phyloP scores from a whole-genome alignment of 2,329 filamentous ascomycete species.

The Tolypocladium ovalisporum region DNA sequence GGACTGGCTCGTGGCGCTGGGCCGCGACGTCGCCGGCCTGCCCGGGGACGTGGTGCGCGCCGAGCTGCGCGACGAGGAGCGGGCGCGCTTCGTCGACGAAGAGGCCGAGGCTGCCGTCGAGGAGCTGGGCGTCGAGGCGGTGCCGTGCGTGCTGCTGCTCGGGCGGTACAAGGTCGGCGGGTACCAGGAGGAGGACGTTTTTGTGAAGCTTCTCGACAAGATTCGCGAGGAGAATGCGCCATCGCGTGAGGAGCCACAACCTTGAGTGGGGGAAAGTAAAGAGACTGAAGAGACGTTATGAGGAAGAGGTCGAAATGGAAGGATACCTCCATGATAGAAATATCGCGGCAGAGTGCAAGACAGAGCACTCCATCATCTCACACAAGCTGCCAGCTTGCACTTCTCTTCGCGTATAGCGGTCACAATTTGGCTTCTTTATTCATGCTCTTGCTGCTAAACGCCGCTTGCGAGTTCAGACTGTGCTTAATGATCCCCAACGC shows the following conservation, averaged over 20 bases:
- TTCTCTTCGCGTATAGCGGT: background rate
- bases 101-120: slow-evolving; percentile 17
- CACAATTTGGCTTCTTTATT: background rate
- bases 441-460: background rate
- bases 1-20: slow-evolving; percentile 24
- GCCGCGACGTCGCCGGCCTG: slow-evolving; percentile 19
- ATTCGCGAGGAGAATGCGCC: slow-evolving; percentile 20
- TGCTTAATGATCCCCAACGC: background rate
- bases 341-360: background rate
- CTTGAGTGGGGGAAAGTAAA: background rate
- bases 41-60: slow-evolving; percentile 13
- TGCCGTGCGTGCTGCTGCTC: slow-evolving; percentile 66
- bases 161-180: slow-evolving; percentile 58
- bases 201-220: slow-evolving; percentile 55
- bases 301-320: background rate
- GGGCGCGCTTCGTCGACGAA: slow-evolving; percentile 16
- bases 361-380: background rate
- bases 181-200: slow-evolving; percentile 55
- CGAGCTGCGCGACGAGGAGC: slow-evolving; percentile 18
- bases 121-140: slow-evolving; percentile 42
- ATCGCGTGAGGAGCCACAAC: background rate
- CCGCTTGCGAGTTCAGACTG: background rate
- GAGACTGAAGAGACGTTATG: background rate
- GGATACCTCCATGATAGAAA: too few relatives aligned
- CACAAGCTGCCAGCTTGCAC: background rate